phyloP scores from a whole-genome alignment of 2,329 filamentous ascomycete species.

The Dichotomopilus funicola region DNA sequence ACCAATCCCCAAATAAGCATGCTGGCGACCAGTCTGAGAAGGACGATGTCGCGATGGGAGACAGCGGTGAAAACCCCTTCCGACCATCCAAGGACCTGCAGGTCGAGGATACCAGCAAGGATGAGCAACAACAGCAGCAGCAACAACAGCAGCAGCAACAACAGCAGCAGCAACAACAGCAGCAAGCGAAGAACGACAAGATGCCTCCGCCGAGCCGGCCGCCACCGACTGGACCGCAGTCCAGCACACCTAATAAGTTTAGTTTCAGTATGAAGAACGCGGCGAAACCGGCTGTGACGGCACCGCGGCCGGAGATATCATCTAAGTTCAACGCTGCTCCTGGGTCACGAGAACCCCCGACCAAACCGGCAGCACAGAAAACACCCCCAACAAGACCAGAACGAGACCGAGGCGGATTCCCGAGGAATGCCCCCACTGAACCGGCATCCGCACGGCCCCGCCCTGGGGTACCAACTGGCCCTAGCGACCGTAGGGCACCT shows the following conservation, averaged over 20 bases:
- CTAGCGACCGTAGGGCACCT: slow-evolving; percentile 21
- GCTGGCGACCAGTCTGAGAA: slow-evolving; percentile 24
- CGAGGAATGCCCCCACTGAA: slow-evolving; percentile 32
- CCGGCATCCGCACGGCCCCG: slow-evolving; percentile 43
- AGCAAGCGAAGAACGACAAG: slow-evolving; percentile 36
- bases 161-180: too few relatives aligned
- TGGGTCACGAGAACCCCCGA: slow-evolving; percentile 35
- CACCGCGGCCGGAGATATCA: slow-evolving; percentile 59
- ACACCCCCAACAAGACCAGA: slow-evolving; percentile 23
- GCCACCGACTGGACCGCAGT: slow-evolving; percentile 48
- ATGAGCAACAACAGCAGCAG: slow-evolving; percentile 25
- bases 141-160: slow-evolving; percentile 23
- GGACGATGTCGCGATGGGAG: slow-evolving; percentile 36
- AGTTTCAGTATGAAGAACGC: slow-evolving; percentile 88
- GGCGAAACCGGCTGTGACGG: slow-evolving; percentile 49
- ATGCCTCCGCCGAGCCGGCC: slow-evolving; percentile 51
- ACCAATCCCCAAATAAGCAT: slow-evolving; percentile 22
- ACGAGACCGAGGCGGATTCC: slow-evolving; percentile 17
- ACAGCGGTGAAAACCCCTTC: slow-evolving; percentile 52
- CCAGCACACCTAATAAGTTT: slow-evolving; percentile 59
- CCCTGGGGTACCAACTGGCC: slow-evolving; percentile 9
- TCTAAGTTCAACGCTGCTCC: slow-evolving; percentile 62
- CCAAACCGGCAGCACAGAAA: slow-evolving; percentile 28
- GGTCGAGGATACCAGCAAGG: slow-evolving; percentile 54
- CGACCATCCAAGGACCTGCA: slow-evolving; percentile 58